These are phyloP conservation scores for Paramecium tetraurelia DNA, from an alignment of 73 alveolate species.

Conservation along the genomic window DNA sequence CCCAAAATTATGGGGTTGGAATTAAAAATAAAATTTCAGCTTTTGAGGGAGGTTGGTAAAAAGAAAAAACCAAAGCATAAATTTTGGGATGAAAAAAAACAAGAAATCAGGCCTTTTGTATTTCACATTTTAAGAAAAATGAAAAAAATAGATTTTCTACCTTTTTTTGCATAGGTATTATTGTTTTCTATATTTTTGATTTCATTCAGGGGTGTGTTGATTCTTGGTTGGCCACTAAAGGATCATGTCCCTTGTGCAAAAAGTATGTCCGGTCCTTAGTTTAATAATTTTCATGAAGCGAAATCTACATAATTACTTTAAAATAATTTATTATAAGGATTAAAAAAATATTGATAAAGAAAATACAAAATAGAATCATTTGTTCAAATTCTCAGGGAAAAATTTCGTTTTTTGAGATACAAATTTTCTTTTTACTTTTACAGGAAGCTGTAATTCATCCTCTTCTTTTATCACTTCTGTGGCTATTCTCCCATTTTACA, in stretches of 20 bases:
- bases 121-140: background rate
- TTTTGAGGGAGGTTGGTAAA: too few relatives aligned
- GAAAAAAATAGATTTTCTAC: conserved; percentile 30
- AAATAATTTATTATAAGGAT: background rate
- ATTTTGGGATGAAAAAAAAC: conserved; percentile 9
- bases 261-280: conserved; percentile 14
- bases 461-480: conserved; percentile 11
- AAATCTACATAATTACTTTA: background rate
- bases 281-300: background rate
- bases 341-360: background rate
- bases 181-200: background rate
- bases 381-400: background rate
- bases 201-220: conserved; percentile 26
- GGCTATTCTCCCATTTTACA: background rate
- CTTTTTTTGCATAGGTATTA: conserved; percentile 24
- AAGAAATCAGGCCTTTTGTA: background rate
- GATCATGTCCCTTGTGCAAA: conserved; percentile 16
- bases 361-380: background rate
- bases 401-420: background rate
- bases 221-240: conserved; percentile 12
- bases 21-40: conserved; percentile 2
- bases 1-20: conserved; percentile 33
- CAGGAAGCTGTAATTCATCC: background rate
- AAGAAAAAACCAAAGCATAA: too few relatives aligned
- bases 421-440: background rate